These are phyloP conservation scores for Aspergillus chevalieri DNA, from an alignment of 2,329 filamentous ascomycete genomes.

Conservation along the genomic window DNA sequence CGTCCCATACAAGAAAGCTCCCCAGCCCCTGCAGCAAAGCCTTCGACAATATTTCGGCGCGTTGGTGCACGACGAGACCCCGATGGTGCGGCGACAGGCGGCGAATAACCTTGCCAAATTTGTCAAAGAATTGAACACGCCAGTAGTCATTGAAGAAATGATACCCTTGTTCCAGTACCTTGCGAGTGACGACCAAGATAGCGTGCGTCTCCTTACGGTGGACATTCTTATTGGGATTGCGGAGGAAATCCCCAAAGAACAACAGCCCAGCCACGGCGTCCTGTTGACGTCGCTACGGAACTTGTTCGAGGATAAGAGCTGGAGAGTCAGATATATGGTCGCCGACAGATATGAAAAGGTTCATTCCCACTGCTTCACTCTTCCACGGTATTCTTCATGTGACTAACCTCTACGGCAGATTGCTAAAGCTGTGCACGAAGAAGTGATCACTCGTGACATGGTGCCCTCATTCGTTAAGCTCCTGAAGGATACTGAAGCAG, in stretches of 20 bases:
- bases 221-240: conserved; percentile 95
- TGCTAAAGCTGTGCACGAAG: conserved; percentile 95
- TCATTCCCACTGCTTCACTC: conserved; percentile 10
- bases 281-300: conserved; percentile 82
- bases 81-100: conserved; percentile 95
- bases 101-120: conserved; percentile 97
- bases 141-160: conserved; percentile 95
- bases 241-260: conserved; percentile 95
- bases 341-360: conserved; percentile 98
- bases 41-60: conserved; percentile 87
- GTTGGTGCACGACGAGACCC: conserved; percentile 95
- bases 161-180: conserved; percentile 98
- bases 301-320: conserved; percentile 98
- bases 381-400: not conserved
- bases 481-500: conserved; percentile 94
- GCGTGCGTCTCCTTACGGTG: conserved; percentile 88
- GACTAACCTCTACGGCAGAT: conserved; percentile 54
- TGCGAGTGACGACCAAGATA: conserved; percentile 94
- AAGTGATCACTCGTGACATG: conserved; percentile 87
- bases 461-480: conserved; percentile 97
- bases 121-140: conserved; percentile 89
- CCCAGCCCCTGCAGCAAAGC: conserved; percentile 78
- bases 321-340: conserved; percentile 98
- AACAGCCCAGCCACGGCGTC: conserved; percentile 93
- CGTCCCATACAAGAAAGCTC: conserved; percentile 85